Percentiles rank a stretch among this genome's conserved stretches.
phyloP scores from a whole-genome alignment of 2,329 filamentous ascomycete genomes.

The Plenodomus biglobosus region DNA sequence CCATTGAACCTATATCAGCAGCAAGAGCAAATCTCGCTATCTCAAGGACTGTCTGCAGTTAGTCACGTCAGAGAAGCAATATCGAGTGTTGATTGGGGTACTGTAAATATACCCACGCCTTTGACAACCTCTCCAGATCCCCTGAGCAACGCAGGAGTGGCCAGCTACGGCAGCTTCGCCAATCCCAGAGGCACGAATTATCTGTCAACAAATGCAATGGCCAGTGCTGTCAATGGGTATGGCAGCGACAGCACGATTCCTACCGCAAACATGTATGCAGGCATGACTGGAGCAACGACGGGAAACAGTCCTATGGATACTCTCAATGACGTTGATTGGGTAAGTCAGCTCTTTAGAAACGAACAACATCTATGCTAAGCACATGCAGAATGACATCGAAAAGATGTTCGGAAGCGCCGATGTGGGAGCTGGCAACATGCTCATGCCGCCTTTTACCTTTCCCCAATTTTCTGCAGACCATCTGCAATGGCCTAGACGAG shows the following conservation, averaged over 20 bases:
- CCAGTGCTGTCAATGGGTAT: background rate
- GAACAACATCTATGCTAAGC: slow-evolving; percentile 2
- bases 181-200: slow-evolving; percentile 3
- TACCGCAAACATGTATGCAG: slow-evolving; percentile 2
- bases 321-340: slow-evolving; percentile 65
- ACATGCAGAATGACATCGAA: slow-evolving; percentile 50
- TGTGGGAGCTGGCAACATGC: slow-evolving; percentile 27
- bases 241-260: slow-evolving; percentile 7
- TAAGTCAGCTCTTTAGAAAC: slow-evolving; percentile 45
- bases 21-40: background rate
- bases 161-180: background rate
- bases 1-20: background rate
- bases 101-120: slow-evolving; percentile 18
- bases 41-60: slow-evolving; percentile 1
- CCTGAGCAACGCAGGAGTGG: background rate
- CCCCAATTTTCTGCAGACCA: slow-evolving; percentile 31
- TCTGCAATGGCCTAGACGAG: slow-evolving; percentile 19
- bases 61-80: slow-evolving; percentile 25
- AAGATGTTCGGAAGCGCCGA: slow-evolving; percentile 46
- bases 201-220: background rate
- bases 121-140: slow-evolving; percentile 5
- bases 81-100: slow-evolving; percentile 30
- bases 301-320: slow-evolving; percentile 26
- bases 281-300: slow-evolving; percentile 1
- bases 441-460: slow-evolving; percentile 42